Evolutionary conservation across 805 yeast genomes (phyloP).

Genomic region (Wickerhamiella kurtzmanii): DNA sequence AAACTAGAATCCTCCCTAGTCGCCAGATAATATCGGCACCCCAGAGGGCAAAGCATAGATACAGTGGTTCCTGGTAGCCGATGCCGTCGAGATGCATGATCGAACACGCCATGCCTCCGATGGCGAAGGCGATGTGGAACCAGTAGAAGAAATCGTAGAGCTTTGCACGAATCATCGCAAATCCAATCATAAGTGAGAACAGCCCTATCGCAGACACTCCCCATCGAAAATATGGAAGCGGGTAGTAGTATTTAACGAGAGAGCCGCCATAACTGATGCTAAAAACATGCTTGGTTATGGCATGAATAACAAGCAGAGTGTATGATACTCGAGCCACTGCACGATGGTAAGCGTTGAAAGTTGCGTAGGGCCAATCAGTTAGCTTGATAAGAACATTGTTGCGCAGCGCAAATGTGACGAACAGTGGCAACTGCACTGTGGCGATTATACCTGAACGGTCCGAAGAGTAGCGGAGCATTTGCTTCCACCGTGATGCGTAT

Average conservation of each 20-base stretch:
- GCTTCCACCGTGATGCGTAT: conserved; percentile 25
- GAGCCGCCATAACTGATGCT: conserved; percentile 26
- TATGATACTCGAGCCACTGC: conserved; percentile 38
- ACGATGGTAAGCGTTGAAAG: conserved; percentile 46
- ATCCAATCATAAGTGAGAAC: conserved; percentile 31
- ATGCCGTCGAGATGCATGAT: conserved; percentile 41
- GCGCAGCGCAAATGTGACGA: conserved; percentile 47
- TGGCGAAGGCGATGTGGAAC: conserved; percentile 41
- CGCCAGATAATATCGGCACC: conserved; percentile 48
- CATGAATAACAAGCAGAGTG: conserved; percentile 35
- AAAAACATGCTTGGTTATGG: conserved; percentile 36
- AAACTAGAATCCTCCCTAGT: conserved; percentile 33
- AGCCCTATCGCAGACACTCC: conserved; percentile 27
- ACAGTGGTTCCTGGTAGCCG: conserved; percentile 43
- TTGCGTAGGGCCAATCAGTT: conserved; percentile 43
- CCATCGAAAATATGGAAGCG: conserved; percentile 25
- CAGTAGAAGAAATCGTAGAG: conserved; percentile 44
- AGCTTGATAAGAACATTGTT: conserved; percentile 48
- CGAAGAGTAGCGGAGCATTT: conserved; percentile 31
- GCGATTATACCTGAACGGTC: conserved; percentile 45
- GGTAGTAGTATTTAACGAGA: conserved; percentile 23
- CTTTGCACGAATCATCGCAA: conserved; percentile 37
- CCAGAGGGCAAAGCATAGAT: conserved; percentile 52
- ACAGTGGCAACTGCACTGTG: conserved; percentile 36
- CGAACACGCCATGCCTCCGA: conserved; percentile 38